Conservation (phyloP, 768 basidiomycete species). For the Kwoniella sp. region DNA sequence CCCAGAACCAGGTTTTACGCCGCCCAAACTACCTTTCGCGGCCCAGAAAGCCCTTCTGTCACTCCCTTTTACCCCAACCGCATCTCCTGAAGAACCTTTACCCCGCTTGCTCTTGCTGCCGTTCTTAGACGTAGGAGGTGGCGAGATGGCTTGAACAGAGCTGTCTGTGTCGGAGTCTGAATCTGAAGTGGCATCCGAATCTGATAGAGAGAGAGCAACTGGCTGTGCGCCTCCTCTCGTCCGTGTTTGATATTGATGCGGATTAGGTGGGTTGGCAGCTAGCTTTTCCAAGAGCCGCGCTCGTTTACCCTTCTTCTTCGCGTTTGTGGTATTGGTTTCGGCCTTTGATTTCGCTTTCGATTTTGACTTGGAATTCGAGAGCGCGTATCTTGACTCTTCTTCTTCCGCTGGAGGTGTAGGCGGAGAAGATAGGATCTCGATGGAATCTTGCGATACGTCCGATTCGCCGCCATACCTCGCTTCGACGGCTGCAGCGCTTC, state of each 20-base stretch:
- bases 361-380: slow-evolving; percentile 12
- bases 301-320: not conserved
- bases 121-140: not conserved
- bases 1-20: slow-evolving; percentile 1
- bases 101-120: not conserved
- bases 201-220: not conserved
- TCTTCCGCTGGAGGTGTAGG: slow-evolving; percentile 1
- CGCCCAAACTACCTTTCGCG: slow-evolving; percentile 27
- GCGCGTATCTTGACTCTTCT: slow-evolving; percentile 32
- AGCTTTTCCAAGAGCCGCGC: not conserved
- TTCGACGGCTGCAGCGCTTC: slow-evolving; percentile 2
- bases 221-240: not conserved
- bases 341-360: not conserved
- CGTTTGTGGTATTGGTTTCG: slow-evolving; percentile 1
- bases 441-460: slow-evolving; percentile 17
- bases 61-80: slow-evolving; percentile 10
- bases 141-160: slow-evolving; percentile 1
- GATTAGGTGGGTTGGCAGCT: not conserved
- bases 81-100: not conserved
- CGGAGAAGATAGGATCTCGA: slow-evolving; percentile 18
- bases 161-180: slow-evolving; percentile 2
- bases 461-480: slow-evolving; percentile 8
- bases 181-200: not conserved
- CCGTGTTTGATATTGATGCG: not conserved
- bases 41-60: slow-evolving; percentile 43